Evolutionary conservation across 257 asterid genomes (phyloP).

Genomic region (Lithospermum erythrorhizon): DNA sequence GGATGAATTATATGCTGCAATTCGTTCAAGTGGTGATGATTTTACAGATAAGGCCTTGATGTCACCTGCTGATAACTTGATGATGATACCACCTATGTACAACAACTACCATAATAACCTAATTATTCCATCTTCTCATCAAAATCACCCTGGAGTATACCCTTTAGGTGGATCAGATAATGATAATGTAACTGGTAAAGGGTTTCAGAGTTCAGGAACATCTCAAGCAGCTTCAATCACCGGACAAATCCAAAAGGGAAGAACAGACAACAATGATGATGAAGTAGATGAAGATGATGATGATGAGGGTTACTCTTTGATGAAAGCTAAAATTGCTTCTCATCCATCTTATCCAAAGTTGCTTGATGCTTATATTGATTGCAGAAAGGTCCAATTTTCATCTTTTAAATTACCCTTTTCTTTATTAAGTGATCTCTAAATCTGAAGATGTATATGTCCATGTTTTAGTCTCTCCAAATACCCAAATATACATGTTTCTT

Average conservation of each 20-base stretch:
- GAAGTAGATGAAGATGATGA: conserved; percentile 3
- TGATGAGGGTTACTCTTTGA: conserved; percentile 18
- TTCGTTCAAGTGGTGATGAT: conserved; percentile 15
- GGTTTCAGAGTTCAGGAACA: conserved; percentile 14
- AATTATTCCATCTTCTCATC: neutral
- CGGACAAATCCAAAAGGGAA: conserved; percentile 13
- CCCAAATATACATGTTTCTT: neutral
- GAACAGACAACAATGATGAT: neutral
- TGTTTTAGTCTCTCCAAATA: neutral
- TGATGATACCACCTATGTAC: conserved; percentile 20
- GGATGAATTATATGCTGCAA: conserved; percentile 34
- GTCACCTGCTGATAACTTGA: conserved; percentile 37
- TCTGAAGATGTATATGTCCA: no score
- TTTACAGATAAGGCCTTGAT: conserved; percentile 30
- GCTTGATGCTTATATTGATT: conserved; percentile 37
- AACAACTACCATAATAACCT: neutral
- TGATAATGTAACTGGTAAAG: neutral
- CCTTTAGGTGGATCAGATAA: conserved; percentile 7
- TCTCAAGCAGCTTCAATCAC: conserved; percentile 23
- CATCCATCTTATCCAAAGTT: conserved; percentile 39
- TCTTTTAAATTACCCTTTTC: neutral
- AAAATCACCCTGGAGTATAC: neutral
- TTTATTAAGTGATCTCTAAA: no score
- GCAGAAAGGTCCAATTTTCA: conserved; percentile 29
- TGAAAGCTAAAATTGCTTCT: conserved; percentile 36